A percentile compares a stretch with the other conserved stretches of the same genome.
These are phyloP conservation scores for Clonostachys rhizophaga DNA, from an alignment of 2,329 filamentous ascomycete genomes.

Conservation along the genomic window DNA sequence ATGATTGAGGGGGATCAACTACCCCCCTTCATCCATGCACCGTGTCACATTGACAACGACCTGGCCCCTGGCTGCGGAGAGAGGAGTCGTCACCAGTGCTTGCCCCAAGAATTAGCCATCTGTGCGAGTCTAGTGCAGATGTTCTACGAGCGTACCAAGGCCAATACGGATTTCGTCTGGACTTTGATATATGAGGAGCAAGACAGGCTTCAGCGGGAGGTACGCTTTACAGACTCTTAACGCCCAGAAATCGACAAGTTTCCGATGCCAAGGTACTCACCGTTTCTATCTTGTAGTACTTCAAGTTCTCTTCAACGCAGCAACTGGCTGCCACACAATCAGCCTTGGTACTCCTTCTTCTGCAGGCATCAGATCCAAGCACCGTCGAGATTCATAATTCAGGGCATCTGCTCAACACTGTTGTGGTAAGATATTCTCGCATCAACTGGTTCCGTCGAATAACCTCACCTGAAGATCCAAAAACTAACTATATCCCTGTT, in stretches of 20 bases:
- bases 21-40: conserved; percentile 11
- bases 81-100: conserved; percentile 6
- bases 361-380: not conserved
- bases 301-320: conserved; percentile 2
- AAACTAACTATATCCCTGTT: too few relatives aligned
- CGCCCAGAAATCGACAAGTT: too few relatives aligned
- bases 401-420: not conserved
- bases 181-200: conserved; percentile 9
- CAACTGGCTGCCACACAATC: not conserved
- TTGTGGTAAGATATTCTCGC: not conserved
- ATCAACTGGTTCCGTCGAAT: too few relatives aligned
- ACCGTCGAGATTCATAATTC: not conserved
- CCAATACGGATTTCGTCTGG: conserved; percentile 9
- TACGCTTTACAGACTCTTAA: not conserved
- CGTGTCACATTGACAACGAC: conserved; percentile 1
- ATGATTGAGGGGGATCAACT: conserved; percentile 6
- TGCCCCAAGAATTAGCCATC: conserved; percentile 7
- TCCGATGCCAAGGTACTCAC: too few relatives aligned
- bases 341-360: not conserved
- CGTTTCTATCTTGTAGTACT: not conserved
- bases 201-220: conserved; percentile 4
- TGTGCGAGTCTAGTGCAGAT: conserved; percentile 8
- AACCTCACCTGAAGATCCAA: too few relatives aligned
- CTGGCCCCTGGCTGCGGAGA: conserved; percentile 1
- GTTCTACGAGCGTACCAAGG: conserved; percentile 6